A percentile compares a stretch with the other conserved stretches of the same genome.
These are phyloP conservation scores for Fusarium sp. DNA, from an alignment of 2,329 filamentous ascomycete species.

Conservation along the genomic window DNA sequence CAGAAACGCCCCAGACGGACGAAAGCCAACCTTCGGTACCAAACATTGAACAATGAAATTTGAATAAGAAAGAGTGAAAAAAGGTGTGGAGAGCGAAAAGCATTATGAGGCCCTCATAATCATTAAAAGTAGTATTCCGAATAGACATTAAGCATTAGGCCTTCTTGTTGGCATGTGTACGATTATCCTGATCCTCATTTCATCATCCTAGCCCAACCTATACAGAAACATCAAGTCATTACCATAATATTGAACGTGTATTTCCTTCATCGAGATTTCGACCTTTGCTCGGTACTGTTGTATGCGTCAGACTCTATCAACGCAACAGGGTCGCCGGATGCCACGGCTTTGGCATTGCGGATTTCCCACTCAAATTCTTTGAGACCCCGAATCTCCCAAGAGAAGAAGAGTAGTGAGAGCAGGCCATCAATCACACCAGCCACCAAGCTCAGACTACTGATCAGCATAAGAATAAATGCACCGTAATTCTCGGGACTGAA, in stretches of 20 bases:
- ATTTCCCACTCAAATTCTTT: conserved; percentile 97
- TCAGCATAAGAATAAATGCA: conserved; percentile 80
- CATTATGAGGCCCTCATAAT: not conserved
- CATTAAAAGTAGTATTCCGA: conserved; percentile 37
- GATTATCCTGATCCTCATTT: conserved; percentile 35
- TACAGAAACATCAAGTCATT: conserved; percentile 32
- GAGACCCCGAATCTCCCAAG: conserved; percentile 82
- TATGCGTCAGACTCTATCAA: conserved; percentile 32
- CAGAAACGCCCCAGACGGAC: not conserved
- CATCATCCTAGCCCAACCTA: conserved; percentile 37
- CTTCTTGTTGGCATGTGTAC: conserved; percentile 20
- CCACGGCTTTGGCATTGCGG: conserved; percentile 68
- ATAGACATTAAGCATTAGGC: conserved; percentile 43
- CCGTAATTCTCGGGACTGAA: conserved; percentile 83
- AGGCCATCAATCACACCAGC: conserved; percentile 85
- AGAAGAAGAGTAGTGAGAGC: conserved; percentile 87
- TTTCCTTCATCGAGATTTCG: conserved; percentile 33
- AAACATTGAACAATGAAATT: not conserved
- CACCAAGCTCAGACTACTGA: conserved; percentile 81
- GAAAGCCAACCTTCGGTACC: not conserved
- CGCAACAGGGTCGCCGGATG: conserved; percentile 46
- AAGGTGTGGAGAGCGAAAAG: not conserved
- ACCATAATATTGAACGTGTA: conserved; percentile 8
- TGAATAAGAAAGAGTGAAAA: not conserved
- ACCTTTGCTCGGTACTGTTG: conserved; percentile 14